Percentiles rank a stretch among this genome's conserved stretches.
Conservation (phyloP, 805 yeast species). For the Cyberlindnera sargentensis region DNA sequence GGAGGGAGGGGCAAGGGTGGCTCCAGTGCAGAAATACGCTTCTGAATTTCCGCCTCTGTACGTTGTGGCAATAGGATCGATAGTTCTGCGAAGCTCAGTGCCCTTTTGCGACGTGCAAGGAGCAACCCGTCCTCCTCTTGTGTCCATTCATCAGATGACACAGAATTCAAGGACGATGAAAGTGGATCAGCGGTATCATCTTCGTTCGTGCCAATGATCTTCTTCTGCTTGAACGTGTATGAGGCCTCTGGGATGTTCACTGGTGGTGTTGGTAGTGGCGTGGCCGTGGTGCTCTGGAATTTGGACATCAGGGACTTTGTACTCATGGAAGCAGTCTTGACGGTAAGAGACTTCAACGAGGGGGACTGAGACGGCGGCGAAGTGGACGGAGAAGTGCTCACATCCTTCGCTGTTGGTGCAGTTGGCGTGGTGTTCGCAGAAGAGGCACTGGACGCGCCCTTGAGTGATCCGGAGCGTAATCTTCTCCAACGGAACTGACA, state of each 20-base stretch:
- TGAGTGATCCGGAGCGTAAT: constrained; percentile 38
- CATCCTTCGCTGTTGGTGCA: constrained; percentile 2
- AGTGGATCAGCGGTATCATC: constrained; percentile 8
- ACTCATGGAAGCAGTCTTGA: background rate
- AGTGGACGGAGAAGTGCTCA: constrained; percentile 10
- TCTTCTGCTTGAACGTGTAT: background rate
- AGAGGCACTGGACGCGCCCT: constrained; percentile 12
- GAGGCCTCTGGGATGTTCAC: background rate
- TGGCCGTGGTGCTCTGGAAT: background rate
- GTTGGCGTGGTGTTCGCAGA: constrained; percentile 10
- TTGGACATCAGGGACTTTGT: background rate
- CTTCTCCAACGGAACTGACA: constrained; percentile 89
- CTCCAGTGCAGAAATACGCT: constrained; percentile 46
- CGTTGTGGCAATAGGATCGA: constrained; percentile 65
- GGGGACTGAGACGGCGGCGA: constrained; percentile 7
- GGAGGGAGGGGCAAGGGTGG: background rate
- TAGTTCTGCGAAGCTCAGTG: constrained; percentile 65
- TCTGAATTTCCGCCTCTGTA: constrained; percentile 67
- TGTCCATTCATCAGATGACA: constrained; percentile 32
- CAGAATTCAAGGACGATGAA: constrained; percentile 4
- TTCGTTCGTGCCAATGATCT: background rate
- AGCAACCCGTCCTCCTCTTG: constrained; percentile 67
- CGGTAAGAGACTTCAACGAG: background rate
- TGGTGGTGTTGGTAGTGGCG: too few species aligned
- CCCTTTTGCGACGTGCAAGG: constrained; percentile 44